Evolutionary conservation across 169 alveolate species (phyloP), one percentile per base, ranked within the genome.

Genomic region (Theileria equi): DNA sequence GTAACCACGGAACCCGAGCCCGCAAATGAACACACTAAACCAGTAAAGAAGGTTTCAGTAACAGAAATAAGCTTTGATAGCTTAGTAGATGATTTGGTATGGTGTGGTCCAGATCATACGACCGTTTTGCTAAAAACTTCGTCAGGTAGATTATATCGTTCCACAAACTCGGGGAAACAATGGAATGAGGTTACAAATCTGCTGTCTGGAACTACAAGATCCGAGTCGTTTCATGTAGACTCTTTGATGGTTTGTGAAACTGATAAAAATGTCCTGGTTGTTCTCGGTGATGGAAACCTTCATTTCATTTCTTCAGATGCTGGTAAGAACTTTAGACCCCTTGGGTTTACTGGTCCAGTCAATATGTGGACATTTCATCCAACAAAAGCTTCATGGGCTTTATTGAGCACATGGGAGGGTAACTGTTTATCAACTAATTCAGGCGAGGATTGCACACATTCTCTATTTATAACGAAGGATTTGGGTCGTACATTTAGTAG

Each of bases 361-460:
- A 89, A 90, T 55, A 86, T 88, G 66, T 90, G 90, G 89, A 53
- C 87, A 29, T 90, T 90, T 80, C 95, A 90, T 59, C 93, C 92
- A 28, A 41, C 77, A 3, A 89, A 81, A 63, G 66, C 93, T n/a
- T 83, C 84, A 11, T 80, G 92, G 88, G 93, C 95, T 10, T 58
- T 90, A 49, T 89, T 90, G 62, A 84, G 92, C 26, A 82, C 95
- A 1, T 90, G 95, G 95, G 89, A 91, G 25, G 88, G 87, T 13
- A 90, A 91, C n/a, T 90, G 95, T 45, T 79, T 81, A 32, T 65
- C 80, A 13, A 71, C 57, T 21, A 53, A 58, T 41, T 68, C 85
- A 19, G 88, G 77, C 28, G 92, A 84, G 43, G 95, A 91, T 43
- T 93, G 97, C 53, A 89, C 88, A 59, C 97, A 91, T 78, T 84